Evolutionary conservation across 2,329 filamentous ascomycete species (phyloP).

Genomic region (Fusarium illudens): DNA sequence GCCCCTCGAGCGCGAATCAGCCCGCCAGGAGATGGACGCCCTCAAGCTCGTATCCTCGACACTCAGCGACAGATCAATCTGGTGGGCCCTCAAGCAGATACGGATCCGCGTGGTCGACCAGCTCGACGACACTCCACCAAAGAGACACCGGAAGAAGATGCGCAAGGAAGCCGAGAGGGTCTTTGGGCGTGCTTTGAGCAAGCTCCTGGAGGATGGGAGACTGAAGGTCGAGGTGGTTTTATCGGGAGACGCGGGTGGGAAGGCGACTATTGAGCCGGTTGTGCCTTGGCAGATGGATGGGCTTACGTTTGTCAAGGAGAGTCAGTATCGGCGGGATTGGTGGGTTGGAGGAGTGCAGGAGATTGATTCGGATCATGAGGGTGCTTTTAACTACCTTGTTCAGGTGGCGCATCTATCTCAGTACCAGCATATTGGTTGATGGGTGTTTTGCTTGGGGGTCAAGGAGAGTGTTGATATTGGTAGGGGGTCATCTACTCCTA

Average conservation of each 20-base stretch:
- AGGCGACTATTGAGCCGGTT: not conserved
- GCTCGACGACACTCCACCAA: not conserved
- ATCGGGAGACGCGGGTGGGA: not conserved
- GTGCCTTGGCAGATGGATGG: not conserved
- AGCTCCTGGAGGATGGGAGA: not conserved
- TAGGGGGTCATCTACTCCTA: too few relatives aligned
- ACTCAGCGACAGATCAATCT: not conserved
- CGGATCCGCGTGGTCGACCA: not conserved
- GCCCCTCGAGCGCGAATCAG: too few relatives aligned
- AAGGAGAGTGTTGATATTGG: too few relatives aligned
- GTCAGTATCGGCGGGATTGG: not conserved
- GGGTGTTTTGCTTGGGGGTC: too few relatives aligned
- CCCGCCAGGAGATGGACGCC: not conserved
- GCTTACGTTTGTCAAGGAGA: not conserved
- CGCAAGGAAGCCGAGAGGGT: not conserved
- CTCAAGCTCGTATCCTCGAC: not conserved
- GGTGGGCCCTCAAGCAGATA: not conserved
- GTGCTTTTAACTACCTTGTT: not conserved
- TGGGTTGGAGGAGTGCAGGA: not conserved
- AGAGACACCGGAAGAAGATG: not conserved
- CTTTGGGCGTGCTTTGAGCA: not conserved
- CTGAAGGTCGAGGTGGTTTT: not conserved
- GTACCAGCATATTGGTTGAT: not conserved
- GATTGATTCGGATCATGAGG: not conserved
- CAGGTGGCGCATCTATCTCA: not conserved